These are phyloP conservation scores for Blepharisma stoltei DNA, from an alignment of 73 alveolate genomes.

Conservation along the genomic window DNA sequence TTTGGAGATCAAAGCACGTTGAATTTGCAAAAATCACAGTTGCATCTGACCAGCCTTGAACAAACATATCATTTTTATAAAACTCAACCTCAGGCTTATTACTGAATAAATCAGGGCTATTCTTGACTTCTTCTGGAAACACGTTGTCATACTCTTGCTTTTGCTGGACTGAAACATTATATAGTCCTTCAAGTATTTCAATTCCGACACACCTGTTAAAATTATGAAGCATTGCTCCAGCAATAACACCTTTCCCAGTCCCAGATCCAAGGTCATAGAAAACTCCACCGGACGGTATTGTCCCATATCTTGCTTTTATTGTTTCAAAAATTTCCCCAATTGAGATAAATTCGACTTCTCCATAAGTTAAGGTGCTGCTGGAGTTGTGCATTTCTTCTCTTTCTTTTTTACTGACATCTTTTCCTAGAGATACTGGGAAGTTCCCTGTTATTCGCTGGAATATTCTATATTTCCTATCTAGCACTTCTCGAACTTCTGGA, in stretches of 20 bases:
- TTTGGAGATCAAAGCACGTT: slow-evolving; percentile 44
- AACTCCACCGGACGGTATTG: slow-evolving; percentile 54
- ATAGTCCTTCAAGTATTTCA: slow-evolving; percentile 68
- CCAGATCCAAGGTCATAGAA: slow-evolving; percentile 94
- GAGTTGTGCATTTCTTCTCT: background rate
- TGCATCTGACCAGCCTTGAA: slow-evolving; percentile 49
- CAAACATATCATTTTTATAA: slow-evolving; percentile 42
- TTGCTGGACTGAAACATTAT: slow-evolving; percentile 32
- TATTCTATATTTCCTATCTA: background rate
- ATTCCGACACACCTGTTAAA: slow-evolving; percentile 79
- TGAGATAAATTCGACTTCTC: slow-evolving; percentile 35
- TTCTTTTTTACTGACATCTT: slow-evolving; percentile 12
- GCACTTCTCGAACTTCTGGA: background rate
- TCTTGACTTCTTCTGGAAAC: background rate
- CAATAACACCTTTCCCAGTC: slow-evolving; percentile 83
- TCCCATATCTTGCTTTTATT: slow-evolving; percentile 32
- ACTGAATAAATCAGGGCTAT: background rate
- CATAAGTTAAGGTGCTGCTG: slow-evolving; percentile 3
- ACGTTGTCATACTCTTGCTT: background rate
- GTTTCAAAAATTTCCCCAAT: slow-evolving; percentile 29
- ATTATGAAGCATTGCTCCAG: slow-evolving; percentile 69
- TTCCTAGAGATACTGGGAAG: background rate
- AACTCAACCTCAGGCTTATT: slow-evolving; percentile 37
- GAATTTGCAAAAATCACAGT: slow-evolving; percentile 52
- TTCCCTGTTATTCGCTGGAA: background rate